Conservation (phyloP, 768 basidiomycete species). For the Cystobasidium onofrii region DNA sequence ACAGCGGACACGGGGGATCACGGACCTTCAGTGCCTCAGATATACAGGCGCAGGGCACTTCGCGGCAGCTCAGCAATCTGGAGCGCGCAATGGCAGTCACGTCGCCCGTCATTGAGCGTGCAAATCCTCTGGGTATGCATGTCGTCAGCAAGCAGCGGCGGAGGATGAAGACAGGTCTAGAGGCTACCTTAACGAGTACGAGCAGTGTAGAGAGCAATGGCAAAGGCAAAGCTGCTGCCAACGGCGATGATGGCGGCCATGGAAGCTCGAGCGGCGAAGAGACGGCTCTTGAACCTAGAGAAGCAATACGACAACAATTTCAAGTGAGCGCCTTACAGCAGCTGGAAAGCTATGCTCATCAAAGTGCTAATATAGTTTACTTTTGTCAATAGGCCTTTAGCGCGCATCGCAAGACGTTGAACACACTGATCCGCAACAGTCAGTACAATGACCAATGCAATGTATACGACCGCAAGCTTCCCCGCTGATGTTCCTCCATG, state of each 20-base stretch:
- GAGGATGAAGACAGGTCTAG: not conserved
- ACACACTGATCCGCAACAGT: conserved; percentile 74
- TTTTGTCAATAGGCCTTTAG: conserved; percentile 12
- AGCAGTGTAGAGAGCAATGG: not conserved
- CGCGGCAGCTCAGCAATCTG: conserved; percentile 10
- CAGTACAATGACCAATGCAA: not conserved
- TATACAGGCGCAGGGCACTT: not conserved
- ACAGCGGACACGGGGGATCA: not conserved
- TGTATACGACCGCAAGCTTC: not conserved
- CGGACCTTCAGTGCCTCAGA: not conserved
- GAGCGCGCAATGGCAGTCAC: conserved; percentile 16
- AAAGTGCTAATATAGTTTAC: too few relatives aligned
- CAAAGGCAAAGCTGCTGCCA: conserved; percentile 10
- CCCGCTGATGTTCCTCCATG: not conserved
- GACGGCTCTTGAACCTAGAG: conserved; percentile 7
- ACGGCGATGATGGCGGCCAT: not conserved
- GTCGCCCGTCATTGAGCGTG: conserved; percentile 4
- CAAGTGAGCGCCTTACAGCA: not conserved
- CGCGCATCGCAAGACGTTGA: conserved; percentile 82
- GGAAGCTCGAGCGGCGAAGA: conserved; percentile 15
- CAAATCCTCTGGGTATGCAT: conserved; percentile 23
- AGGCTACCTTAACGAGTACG: not conserved
- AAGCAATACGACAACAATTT: conserved; percentile 27
- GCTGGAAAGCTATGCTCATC: not conserved
- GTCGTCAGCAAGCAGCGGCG: not conserved